These are phyloP conservation scores for Aspergillus sp. DNA, from an alignment of 2,329 filamentous ascomycete species.

Conservation along the genomic window DNA sequence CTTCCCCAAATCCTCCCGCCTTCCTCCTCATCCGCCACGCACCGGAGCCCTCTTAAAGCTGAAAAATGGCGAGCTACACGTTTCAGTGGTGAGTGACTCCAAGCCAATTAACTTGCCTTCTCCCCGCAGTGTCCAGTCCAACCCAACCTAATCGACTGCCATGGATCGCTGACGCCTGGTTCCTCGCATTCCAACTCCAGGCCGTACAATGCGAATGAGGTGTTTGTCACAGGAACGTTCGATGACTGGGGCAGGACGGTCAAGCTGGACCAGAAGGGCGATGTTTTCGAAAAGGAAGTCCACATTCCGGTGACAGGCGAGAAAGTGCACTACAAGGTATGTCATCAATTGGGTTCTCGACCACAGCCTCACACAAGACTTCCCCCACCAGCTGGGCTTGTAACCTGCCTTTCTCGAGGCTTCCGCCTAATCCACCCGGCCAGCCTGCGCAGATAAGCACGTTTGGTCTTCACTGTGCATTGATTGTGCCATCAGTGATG, in stretches of 20 bases:
- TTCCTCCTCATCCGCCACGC: neutral
- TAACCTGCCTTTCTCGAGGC: conserved; percentile 2
- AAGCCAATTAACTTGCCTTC: neutral
- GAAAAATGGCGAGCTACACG: conserved; percentile 36
- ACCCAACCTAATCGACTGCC: neutral
- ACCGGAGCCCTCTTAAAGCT: neutral
- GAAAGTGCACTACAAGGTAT: conserved; percentile 94
- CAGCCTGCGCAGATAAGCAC: neutral
- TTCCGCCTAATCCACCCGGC: neutral
- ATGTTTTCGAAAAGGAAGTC: conserved; percentile 77
- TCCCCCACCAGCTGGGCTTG: neutral
- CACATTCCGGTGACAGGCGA: conserved; percentile 62
- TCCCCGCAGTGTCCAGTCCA: neutral
- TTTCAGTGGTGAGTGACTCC: conserved; percentile 37
- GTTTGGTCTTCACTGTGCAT: conserved; percentile 5
- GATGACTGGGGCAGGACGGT: conserved; percentile 90
- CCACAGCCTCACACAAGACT: conserved; percentile 14
- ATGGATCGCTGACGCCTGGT: conserved; percentile 27
- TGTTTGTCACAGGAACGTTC: conserved; percentile 94
- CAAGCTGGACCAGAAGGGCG: conserved; percentile 73
- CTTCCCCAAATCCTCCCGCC: neutral
- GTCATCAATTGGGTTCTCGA: conserved; percentile 21
- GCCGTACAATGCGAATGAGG: conserved; percentile 79
- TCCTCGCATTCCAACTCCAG: conserved; percentile 50
- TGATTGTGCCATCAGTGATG: conserved; percentile 23